phyloP scores from a whole-genome alignment of 345 rosid species.

The Gossypium mustelinum region DNA sequence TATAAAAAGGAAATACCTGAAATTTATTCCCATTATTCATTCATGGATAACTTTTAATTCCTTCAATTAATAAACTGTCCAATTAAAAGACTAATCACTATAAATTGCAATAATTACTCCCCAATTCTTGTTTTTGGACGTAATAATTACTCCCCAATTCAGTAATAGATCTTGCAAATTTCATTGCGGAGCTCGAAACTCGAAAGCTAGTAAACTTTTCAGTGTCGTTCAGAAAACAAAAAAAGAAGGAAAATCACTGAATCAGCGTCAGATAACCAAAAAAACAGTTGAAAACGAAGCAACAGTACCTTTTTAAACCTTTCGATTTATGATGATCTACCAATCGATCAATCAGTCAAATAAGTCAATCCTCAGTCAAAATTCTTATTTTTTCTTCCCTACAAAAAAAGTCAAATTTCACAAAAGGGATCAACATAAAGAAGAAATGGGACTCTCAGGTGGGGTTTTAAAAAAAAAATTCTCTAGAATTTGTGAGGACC shows the following conservation, averaged over 20 bases:
- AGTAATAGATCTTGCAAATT: constrained; percentile 9
- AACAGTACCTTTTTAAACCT: constrained; percentile 1
- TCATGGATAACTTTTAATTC: background rate
- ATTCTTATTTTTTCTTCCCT: background rate
- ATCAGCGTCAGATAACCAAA: background rate
- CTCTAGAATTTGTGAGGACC: constrained; percentile 3
- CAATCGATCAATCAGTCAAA: constrained; percentile 12
- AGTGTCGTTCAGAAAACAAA: background rate
- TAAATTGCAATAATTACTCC: background rate
- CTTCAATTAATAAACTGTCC: background rate
- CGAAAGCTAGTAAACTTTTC: background rate
- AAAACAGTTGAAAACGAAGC: background rate
- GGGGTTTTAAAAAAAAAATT: too few species aligned
- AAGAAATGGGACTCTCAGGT: background rate
- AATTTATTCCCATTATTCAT: background rate
- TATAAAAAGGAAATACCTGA: background rate
- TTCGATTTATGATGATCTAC: constrained; percentile 6
- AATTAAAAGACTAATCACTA: background rate
- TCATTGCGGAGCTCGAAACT: background rate
- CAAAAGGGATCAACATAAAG: background rate
- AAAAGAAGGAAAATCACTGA: background rate
- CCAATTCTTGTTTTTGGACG: too few species aligned
- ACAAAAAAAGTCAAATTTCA: too few species aligned
- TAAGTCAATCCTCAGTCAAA: background rate
- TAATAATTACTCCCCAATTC: background rate